Percentiles rank a stretch among this genome's conserved stretches.
These are phyloP conservation scores for Annulohypoxylon stygium DNA, from an alignment of 495 filamentous ascomycete species.

Conservation along the genomic window DNA sequence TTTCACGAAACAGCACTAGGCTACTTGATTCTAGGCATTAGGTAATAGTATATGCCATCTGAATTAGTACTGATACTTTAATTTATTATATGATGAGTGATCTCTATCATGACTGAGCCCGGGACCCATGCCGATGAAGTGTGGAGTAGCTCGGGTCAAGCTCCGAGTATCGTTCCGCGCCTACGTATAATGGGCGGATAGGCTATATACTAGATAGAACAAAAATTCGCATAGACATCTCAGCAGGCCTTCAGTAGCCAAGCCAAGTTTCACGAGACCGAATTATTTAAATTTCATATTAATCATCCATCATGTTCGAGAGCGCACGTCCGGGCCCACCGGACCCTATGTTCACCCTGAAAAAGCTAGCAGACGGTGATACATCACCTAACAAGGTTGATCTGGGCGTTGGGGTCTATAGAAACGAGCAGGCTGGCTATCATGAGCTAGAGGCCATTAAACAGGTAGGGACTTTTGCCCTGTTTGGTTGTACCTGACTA, in stretches of 20 bases:
- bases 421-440: not conserved
- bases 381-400: not conserved
- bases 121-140: not conserved
- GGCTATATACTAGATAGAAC: not conserved
- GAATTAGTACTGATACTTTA: not conserved
- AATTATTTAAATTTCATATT: not conserved
- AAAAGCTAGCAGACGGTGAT: not conserved
- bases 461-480: not conserved
- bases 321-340: not conserved
- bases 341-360: not conserved
- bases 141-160: not conserved
- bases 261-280: not conserved
- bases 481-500: not conserved
- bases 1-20: not conserved
- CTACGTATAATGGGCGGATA: conserved; percentile 4
- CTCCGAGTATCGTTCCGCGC: not conserved
- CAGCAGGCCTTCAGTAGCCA: not conserved
- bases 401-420: not conserved
- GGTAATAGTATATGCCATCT: not conserved
- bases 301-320: not conserved
- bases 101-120: not conserved
- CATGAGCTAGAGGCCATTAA: not conserved
- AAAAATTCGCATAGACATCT: not conserved
- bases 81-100: not conserved
- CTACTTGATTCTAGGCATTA: not conserved